phyloP scores from a whole-genome alignment of 2,329 filamentous ascomycete species.

The Pestalotiopsis sp. region DNA sequence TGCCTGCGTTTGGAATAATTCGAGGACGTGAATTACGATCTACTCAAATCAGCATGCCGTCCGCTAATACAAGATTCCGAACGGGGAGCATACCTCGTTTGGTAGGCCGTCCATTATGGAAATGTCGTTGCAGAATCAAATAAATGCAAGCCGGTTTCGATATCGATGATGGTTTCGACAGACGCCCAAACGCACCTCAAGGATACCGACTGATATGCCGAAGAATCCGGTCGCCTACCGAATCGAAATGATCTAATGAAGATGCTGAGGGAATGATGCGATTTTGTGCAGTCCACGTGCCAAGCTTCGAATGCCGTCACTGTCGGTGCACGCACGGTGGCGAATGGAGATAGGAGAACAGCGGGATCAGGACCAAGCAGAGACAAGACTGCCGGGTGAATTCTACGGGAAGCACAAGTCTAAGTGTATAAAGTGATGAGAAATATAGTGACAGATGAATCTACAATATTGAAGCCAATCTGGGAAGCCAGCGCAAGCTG shows the following conservation, averaged over 20 bases:
- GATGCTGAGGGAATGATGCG: background rate
- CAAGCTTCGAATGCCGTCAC: background rate
- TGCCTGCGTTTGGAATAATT: constrained; percentile 47
- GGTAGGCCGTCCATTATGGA: constrained; percentile 32
- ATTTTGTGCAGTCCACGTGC: background rate
- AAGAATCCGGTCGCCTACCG: too few species aligned
- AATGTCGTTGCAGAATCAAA: background rate
- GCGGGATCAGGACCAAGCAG: background rate
- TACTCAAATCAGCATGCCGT: constrained; percentile 26
- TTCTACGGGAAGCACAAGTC: background rate
- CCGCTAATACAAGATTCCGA: background rate
- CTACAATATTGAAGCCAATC: background rate
- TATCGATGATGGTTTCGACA: too few species aligned
- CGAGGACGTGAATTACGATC: constrained; percentile 55
- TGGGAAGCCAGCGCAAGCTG: background rate
- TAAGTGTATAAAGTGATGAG: background rate
- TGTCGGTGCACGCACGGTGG: background rate
- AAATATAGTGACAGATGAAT: background rate
- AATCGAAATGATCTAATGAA: background rate
- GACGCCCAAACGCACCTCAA: too few species aligned
- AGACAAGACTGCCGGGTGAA: accelerated
- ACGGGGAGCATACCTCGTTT: constrained; percentile 32
- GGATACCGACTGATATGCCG: too few species aligned
- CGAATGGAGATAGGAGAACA: background rate
- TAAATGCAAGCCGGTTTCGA: too few species aligned